Base-by-base conservation (phyloP, 1,139 yeast species). In the Yamadazyma pseudoaaseri region DNA sequence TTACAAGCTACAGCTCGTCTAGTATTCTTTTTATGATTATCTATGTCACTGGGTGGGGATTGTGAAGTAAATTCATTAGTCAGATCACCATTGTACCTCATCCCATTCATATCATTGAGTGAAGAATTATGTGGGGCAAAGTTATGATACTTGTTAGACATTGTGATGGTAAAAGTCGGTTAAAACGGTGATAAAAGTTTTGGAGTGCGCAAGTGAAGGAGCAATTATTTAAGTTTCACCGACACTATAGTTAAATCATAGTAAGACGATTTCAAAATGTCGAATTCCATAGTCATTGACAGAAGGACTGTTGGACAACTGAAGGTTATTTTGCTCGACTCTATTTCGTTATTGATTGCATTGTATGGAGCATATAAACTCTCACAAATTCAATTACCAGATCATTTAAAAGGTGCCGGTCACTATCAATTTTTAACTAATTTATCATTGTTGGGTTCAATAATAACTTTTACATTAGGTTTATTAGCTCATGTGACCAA, bases 371-470 rank as follows among this genome's bases (percentile, higher is more conserved):
- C 58, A 5, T 36, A 50, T 35, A 30, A 37, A 16, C 28, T 52
- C 8, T 28, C 29, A 2, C n/a, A 35, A 6, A 5, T 34, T 1
- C 44, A 44, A 21, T 41, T 58, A 17, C 86, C 89, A 1, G 61
- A 56, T 1, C 63, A 60, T 30, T 54, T 81, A 24, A 60, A 48
- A 4, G 54, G 56, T 9, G 89, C 79, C 0, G 90, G 90, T 1
- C 81, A 72, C 38, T 73, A 73, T 61, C 89, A 82, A 52, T 82
- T 82, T 51, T 61, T 82, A 31, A 82, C 92, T 10, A 81, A 80
- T 50, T 51, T 81, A 9, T 73, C 84, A 29, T 58, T 81, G 15
- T 55, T 57, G 1, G 57, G 70, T 21, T 72, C 86, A 1, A 44
- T 78, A 10, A 41, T 69, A 4, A 73, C 73, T 28, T 71, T 70